Evolutionary conservation across 2,329 filamentous ascomycete genomes (phyloP).

Genomic region (Cladosporium halotolerans): DNA sequence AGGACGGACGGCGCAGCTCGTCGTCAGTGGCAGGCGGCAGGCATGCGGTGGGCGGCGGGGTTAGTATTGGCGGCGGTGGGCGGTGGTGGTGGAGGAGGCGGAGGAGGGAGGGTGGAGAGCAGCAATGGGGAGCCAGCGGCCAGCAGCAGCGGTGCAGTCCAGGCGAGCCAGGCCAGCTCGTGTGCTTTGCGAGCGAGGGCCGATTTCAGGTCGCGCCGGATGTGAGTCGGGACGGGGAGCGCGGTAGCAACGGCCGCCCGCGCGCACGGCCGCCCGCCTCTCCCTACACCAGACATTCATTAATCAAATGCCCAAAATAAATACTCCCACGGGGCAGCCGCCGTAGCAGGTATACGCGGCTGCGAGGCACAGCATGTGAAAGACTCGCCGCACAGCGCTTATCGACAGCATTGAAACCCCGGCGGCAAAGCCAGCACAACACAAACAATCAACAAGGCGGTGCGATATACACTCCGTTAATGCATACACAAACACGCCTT

Average conservation of each 20-base stretch:
- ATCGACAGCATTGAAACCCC: too few species aligned
- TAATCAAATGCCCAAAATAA: too few species aligned
- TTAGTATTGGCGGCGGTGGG: slow-evolving; percentile 1
- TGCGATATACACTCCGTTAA: too few species aligned
- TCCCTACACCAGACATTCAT: background rate
- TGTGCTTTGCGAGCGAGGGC: slow-evolving; percentile 8
- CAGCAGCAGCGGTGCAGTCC: background rate
- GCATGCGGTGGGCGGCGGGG: slow-evolving; percentile 15
- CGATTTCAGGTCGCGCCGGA: background rate
- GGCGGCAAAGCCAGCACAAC: too few species aligned
- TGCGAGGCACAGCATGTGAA: too few species aligned
- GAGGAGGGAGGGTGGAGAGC: slow-evolving; percentile 1
- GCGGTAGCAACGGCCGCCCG: slow-evolving; percentile 1
- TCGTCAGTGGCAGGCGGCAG: slow-evolving; percentile 18
- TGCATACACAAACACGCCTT: too few species aligned
- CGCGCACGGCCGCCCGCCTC: background rate
- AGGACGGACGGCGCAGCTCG: slow-evolving; percentile 16
- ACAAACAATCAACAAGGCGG: too few species aligned
- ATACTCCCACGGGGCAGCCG: too few species aligned
- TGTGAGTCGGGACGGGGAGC: background rate
- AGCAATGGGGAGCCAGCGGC: background rate
- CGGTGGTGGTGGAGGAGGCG: slow-evolving; percentile 10
- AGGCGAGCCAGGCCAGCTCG: background rate
- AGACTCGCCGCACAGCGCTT: too few species aligned
- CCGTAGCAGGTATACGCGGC: too few species aligned